Percentiles rank a stretch among this genome's conserved stretches.
phyloP scores from a whole-genome alignment of 2,329 filamentous ascomycete species.

The Colletotrichum sp. region DNA sequence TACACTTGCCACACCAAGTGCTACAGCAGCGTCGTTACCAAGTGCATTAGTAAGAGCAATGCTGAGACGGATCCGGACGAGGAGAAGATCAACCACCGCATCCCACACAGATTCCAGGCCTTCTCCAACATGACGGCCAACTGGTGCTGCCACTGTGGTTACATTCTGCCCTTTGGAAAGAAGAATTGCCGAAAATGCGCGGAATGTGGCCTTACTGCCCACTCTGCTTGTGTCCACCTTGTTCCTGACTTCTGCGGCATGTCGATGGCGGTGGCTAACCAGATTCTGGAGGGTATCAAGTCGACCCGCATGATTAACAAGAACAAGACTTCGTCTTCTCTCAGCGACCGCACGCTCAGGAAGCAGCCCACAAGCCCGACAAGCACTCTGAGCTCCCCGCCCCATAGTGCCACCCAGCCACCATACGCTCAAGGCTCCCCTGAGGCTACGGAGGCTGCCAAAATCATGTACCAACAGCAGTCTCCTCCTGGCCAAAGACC shows the following conservation, averaged over 20 bases:
- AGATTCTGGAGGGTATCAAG: slow-evolving; percentile 87
- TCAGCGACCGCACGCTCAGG: slow-evolving; percentile 73
- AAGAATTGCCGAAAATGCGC: slow-evolving; percentile 94
- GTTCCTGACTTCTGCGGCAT: slow-evolving; percentile 99
- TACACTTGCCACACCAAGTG: slow-evolving; percentile 99
- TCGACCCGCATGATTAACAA: slow-evolving; percentile 74
- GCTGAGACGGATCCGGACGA: slow-evolving; percentile 98
- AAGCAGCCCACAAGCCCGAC: slow-evolving; percentile 49
- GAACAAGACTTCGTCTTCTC: slow-evolving; percentile 55
- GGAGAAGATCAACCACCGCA: slow-evolving; percentile 99
- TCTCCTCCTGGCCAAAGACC: slow-evolving; percentile 51
- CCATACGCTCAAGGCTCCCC: slow-evolving; percentile 34
- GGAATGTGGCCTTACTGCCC: slow-evolving; percentile 91
- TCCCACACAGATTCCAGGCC: slow-evolving; percentile 95
- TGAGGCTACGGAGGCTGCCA: slow-evolving; percentile 68
- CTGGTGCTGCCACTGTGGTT: slow-evolving; percentile 99
- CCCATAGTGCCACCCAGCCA: slow-evolving; percentile 21
- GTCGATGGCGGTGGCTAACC: slow-evolving; percentile 96
- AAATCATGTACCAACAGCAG: slow-evolving; percentile 60
- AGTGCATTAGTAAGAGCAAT: slow-evolving; percentile 99
- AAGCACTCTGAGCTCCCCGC: slow-evolving; percentile 36
- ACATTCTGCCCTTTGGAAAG: slow-evolving; percentile 91
- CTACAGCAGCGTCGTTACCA: slow-evolving; percentile 95
- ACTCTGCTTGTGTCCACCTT: slow-evolving; percentile 89
- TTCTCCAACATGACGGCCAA: slow-evolving; percentile 98